phyloP scores from a whole-genome alignment of 148 eudicot genomes.

The Heliosperma pusillum region DNA sequence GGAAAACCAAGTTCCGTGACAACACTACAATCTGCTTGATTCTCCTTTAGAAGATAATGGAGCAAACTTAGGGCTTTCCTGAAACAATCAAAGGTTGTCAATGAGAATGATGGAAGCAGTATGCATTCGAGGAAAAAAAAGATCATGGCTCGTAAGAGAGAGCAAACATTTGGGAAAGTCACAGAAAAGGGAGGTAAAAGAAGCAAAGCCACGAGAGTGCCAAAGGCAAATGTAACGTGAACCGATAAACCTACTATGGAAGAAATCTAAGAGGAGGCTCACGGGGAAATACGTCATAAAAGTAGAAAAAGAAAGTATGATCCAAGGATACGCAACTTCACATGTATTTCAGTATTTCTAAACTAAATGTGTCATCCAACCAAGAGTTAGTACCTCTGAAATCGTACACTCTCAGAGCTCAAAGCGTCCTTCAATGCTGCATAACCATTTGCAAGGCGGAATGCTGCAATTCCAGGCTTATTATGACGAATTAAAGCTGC shows the following conservation, averaged over 20 bases:
- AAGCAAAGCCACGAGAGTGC: too few species aligned
- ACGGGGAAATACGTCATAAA: too few species aligned
- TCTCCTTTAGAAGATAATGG: slow-evolving; percentile 70
- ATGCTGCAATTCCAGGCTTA: slow-evolving; percentile 82
- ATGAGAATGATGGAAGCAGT: neutral
- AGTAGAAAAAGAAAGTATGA: too few species aligned
- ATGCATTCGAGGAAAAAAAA: too few species aligned
- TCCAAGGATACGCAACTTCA: too few species aligned
- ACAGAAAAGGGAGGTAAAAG: too few species aligned
- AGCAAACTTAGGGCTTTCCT: slow-evolving; percentile 96
- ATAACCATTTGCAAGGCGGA: slow-evolving; percentile 91
- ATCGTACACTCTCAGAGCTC: slow-evolving; percentile 62
- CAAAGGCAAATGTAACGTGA: too few species aligned
- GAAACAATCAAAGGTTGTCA: slow-evolving; percentile 22
- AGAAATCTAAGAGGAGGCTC: too few species aligned
- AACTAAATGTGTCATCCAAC: neutral
- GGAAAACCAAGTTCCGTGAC: slow-evolving; percentile 73
- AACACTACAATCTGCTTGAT: slow-evolving; percentile 44
- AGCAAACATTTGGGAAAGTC: too few species aligned
- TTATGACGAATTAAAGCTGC: slow-evolving; percentile 86
- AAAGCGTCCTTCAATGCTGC: slow-evolving; percentile 82
- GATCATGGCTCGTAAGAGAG: too few species aligned
- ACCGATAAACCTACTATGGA: too few species aligned
- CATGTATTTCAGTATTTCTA: neutral
- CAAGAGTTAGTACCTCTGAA: slow-evolving; percentile 56